Conservation (phyloP, 164 flowering plant genomes). For the Vitis amurensis region DNA sequence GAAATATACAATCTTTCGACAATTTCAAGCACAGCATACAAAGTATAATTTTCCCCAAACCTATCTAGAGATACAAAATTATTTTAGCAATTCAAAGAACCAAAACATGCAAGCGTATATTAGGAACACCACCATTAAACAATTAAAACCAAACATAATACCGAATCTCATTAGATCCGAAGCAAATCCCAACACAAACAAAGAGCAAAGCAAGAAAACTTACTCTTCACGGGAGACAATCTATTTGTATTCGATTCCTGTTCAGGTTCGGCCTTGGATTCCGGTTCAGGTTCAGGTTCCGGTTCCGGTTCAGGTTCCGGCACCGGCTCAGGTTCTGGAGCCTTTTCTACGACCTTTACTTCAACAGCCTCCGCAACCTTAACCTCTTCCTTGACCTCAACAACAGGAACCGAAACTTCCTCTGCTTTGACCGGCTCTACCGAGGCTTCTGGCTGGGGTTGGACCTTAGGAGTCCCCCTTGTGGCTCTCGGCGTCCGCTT, state of each 20-base stretch:
- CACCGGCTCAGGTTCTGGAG: slow-evolving; percentile 9
- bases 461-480: slow-evolving; percentile 22
- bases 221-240: slow-evolving; percentile 29
- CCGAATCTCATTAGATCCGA: background rate
- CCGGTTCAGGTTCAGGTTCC: slow-evolving; percentile 13
- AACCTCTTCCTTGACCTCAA: slow-evolving; percentile 13
- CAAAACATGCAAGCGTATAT: too few species aligned
- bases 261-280: slow-evolving; percentile 2
- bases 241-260: slow-evolving; percentile 14
- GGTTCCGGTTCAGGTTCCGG: background rate
- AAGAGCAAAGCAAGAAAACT: slow-evolving; percentile 3
- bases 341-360: slow-evolving; percentile 26
- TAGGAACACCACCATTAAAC: too few species aligned
- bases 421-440: slow-evolving; percentile 15
- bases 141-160: background rate
- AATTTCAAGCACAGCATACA: too few species aligned
- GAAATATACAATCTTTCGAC: too few species aligned
- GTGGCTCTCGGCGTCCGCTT: slow-evolving; percentile 31
- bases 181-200: background rate
- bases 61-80: too few species aligned
- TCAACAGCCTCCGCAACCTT: slow-evolving; percentile 23
- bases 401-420: slow-evolving; percentile 10
- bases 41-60: too few species aligned
- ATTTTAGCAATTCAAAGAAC: too few species aligned
- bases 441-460: slow-evolving; percentile 18